These are phyloP conservation scores for Eremothecium sinecaudum DNA, from an alignment of 1,139 yeast genomes.

Conservation along the genomic window DNA sequence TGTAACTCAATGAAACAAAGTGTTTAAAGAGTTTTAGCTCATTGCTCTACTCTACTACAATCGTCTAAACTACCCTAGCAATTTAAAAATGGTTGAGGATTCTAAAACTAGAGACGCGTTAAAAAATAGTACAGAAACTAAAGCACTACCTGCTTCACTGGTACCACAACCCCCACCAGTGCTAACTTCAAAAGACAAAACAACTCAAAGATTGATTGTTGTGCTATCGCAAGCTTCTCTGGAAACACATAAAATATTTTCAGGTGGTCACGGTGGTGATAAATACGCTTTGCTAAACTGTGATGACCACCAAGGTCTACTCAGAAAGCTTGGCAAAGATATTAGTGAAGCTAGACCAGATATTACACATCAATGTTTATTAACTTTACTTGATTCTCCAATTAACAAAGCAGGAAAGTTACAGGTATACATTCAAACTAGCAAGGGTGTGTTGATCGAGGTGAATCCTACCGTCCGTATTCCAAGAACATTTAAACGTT, in stretches of 20 bases:
- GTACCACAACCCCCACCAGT: conserved; percentile 80
- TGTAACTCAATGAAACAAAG: no score
- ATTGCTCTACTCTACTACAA: no score
- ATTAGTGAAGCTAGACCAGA: conserved; percentile 98
- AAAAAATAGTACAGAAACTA: conserved; percentile 32
- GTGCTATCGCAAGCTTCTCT: conserved; percentile 91
- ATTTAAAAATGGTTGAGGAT: conserved; percentile 34
- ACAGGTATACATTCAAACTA: conserved; percentile 93
- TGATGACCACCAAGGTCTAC: conserved; percentile 94
- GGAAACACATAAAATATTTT: conserved; percentile 81
- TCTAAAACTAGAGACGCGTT: conserved; percentile 37
- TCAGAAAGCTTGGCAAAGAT: conserved; percentile 93
- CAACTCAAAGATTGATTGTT: conserved; percentile 75
- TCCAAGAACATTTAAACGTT: conserved; percentile 95
- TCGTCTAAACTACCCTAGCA: no score
- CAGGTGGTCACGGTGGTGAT: conserved; percentile 75
- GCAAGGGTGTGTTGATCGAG: conserved; percentile 87
- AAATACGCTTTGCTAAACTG: conserved; percentile 88
- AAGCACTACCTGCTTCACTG: conserved; percentile 53
- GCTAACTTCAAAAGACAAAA: conserved; percentile 74
- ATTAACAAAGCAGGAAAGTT: conserved; percentile 93
- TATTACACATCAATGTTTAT: conserved; percentile 89
- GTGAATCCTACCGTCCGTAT: conserved; percentile 94
- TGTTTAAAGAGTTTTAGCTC: no score
- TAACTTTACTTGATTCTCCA: conserved; percentile 89